Percentiles rank a stretch among this genome's conserved stretches.
Evolutionary conservation across 2,329 filamentous ascomycete genomes (phyloP).

Genomic region (Thielaviopsis ethacetica): DNA sequence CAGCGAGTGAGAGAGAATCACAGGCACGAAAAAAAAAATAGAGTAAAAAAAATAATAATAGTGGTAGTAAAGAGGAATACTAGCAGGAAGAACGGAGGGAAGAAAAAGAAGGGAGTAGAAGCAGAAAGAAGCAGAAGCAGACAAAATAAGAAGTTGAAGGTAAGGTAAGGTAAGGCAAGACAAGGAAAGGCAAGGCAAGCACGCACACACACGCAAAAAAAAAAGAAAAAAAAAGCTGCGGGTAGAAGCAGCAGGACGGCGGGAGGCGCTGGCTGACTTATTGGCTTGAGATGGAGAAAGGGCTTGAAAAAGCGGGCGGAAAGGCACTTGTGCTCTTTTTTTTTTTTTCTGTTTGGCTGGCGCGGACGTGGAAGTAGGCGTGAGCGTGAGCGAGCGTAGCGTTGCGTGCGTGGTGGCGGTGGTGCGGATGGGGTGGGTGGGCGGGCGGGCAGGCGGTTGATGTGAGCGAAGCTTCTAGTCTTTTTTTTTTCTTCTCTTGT

Average conservation of each 20-base stretch:
- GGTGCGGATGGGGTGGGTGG: not conserved
- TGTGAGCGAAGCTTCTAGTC: not conserved
- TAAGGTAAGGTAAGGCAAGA: conserved; percentile 15
- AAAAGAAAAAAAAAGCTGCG: conserved; percentile 16
- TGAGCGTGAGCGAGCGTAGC: too few species aligned
- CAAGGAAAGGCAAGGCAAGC: conserved; percentile 12
- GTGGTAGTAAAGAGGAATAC: not conserved
- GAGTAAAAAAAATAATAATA: not conserved
- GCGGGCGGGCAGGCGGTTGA: not conserved
- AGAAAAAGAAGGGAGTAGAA: not conserved
- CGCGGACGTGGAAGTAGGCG: too few species aligned
- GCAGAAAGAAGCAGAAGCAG: conserved; percentile 1
- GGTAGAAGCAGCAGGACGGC: conserved; percentile 8
- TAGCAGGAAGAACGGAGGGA: not conserved
- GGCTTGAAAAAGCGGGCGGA: not conserved
- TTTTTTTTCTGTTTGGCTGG: too few species aligned
- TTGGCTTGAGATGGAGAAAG: too few species aligned
- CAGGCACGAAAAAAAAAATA: not conserved
- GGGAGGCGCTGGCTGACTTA: too few species aligned
- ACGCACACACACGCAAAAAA: conserved; percentile 8
- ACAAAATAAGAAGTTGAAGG: not conserved
- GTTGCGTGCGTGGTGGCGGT: not conserved
- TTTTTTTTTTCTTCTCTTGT: not conserved
- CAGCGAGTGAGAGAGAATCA: not conserved
- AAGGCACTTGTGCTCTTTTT: not conserved